Percentiles rank a stretch among this genome's conserved stretches.
These are phyloP conservation scores for Ormosia emarginata DNA, from an alignment of 306 rosid species.

Conservation along the genomic window DNA sequence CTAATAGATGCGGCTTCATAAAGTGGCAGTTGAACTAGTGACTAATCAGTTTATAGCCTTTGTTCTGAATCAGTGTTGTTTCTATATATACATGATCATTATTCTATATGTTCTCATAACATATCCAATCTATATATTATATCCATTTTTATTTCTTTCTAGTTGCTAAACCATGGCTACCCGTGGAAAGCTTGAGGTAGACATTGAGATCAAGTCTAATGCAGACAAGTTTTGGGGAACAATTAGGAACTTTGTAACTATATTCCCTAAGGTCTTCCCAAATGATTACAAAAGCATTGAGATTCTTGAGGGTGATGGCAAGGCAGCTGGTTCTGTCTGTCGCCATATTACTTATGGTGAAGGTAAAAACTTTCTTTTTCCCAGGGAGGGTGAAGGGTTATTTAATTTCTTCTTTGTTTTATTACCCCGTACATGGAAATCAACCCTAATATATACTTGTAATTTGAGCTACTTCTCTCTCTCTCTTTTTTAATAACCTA, in stretches of 20 bases:
- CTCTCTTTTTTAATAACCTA: too few relatives aligned
- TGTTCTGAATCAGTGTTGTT: neutral
- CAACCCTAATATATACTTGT: too few relatives aligned
- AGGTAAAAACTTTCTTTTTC: conserved; percentile 34
- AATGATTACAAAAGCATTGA: conserved; percentile 78
- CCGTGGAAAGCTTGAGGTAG: conserved; percentile 44
- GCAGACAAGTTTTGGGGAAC: conserved; percentile 29
- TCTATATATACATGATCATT: too few relatives aligned
- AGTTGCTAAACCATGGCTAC: conserved; percentile 15
- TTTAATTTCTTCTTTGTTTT: too few relatives aligned
- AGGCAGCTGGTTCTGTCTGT: conserved; percentile 56
- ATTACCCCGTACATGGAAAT: neutral
- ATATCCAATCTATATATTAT: neutral
- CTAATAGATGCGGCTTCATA: neutral
- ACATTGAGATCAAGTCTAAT: conserved; percentile 30
- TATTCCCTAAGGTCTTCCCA: conserved; percentile 45
- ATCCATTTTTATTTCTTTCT: neutral
- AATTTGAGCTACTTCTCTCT: too few relatives aligned
- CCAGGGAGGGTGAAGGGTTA: neutral
- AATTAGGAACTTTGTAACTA: conserved; percentile 20
- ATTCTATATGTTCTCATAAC: neutral
- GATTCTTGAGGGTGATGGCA: conserved; percentile 77
- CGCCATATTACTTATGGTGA: conserved; percentile 56
- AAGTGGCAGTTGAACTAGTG: conserved; percentile 20
- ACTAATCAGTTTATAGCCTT: conserved; percentile 43